These are phyloP conservation scores for Pyronema domesticum DNA, from an alignment of 495 filamentous ascomycete genomes.

Conservation along the genomic window DNA sequence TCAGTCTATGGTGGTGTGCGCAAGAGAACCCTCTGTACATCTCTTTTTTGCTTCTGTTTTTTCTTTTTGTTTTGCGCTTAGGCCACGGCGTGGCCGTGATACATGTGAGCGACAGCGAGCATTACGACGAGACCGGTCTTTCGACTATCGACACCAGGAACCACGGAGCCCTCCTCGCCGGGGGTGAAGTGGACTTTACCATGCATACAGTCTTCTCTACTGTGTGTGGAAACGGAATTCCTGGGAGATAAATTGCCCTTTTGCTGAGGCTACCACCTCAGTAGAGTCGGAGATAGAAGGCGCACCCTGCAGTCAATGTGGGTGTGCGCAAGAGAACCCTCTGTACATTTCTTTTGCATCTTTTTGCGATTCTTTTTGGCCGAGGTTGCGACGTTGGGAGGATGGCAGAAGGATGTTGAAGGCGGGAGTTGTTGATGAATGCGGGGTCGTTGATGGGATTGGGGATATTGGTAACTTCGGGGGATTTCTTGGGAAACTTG, in stretches of 20 bases:
- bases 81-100: neutral
- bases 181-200: constrained; percentile 5
- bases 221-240: constrained; percentile 20
- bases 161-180: constrained; percentile 5
- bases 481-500: no score
- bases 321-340: constrained; percentile 24
- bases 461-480: no score
- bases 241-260: constrained; percentile 14
- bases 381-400: no score
- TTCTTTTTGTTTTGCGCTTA: constrained; percentile 2
- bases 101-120: neutral
- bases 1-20: no score
- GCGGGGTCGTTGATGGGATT: no score
- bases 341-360: constrained; percentile 10
- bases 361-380: no score
- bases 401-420: no score
- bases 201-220: constrained; percentile 8
- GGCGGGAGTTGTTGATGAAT: no score
- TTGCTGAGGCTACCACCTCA: constrained; percentile 1
- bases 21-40: neutral
- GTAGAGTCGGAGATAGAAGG: constrained; percentile 26
- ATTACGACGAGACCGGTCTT: neutral
- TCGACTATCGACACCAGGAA: neutral
- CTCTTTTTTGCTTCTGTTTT: neutral
- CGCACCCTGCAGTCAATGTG: constrained; percentile 13